Base-by-base conservation (phyloP, 495 filamentous ascomycete genomes). In the Hyaloscypha variabilis region DNA sequence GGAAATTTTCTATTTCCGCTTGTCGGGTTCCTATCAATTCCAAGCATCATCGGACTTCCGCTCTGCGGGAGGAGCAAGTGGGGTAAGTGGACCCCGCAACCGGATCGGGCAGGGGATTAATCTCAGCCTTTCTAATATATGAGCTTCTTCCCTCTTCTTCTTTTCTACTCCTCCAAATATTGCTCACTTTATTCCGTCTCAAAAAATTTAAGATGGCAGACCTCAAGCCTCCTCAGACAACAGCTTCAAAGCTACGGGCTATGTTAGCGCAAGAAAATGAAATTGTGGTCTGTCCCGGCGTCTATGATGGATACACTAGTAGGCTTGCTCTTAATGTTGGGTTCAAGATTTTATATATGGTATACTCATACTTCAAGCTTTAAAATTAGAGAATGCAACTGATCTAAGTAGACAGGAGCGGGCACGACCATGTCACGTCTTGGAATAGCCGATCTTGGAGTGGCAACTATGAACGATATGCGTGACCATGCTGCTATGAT, bases 221-320 rank as follows among this genome's bases (percentile, higher is more conserved):
- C 25, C 46, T 57, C 29, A 62, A n/a, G 21, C 57, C 63, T 17
- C 60, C 42, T 17, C 50, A 25, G 34, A 31, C 50, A 0, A 71
- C 77, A 50, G 75, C 73, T n/a, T 75, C 76, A 4, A 76, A 70
- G 66, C 74, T 82, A 26, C 76, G 78, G 57, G 71, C 72, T 26
- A 69, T 76, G 60, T 71, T 83, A 21, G 71, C 69, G 14, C 65
- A 77, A 19, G 68, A 72, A 25, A 68, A 72, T 30, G 68, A 74
- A 14, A 72, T 82, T 51, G 77, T 88, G 19, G 80, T 88, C 2
- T 89, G 85, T 57, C 89, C 89, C 1, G 89, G 88, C 51, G 87
- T 92, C 1, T 88, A 91, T 67, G 89, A 92, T 78, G 88, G 89
- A 6, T 80, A 90, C 24, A 86, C 87, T 1, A 87, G 88, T 5